phyloP scores from a whole-genome alignment of 768 basidiomycete genomes.

The Brasilioporus rufonigricans region DNA sequence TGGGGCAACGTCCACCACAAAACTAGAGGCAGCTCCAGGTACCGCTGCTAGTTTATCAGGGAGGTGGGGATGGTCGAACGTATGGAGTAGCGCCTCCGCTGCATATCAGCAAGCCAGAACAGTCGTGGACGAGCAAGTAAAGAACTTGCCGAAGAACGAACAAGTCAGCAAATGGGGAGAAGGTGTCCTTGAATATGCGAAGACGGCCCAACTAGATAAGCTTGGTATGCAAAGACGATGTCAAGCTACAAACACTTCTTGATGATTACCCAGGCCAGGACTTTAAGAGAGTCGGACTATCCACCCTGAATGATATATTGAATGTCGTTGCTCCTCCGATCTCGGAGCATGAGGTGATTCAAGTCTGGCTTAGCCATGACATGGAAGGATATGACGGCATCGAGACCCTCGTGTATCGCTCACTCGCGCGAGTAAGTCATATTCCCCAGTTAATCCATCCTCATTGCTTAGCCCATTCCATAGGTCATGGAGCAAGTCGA shows the following conservation, averaged over 20 bases:
- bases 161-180: slow-evolving; percentile 88
- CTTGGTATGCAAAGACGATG: slow-evolving; percentile 56
- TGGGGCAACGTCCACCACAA: slow-evolving; percentile 22
- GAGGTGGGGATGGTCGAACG: slow-evolving; percentile 80
- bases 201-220: slow-evolving; percentile 86
- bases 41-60: slow-evolving; percentile 24
- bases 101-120: slow-evolving; percentile 85
- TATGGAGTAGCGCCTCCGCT: slow-evolving; percentile 86
- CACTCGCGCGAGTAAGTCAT: slow-evolving; percentile 67
- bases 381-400: slow-evolving; percentile 97
- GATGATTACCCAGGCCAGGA: slow-evolving; percentile 65
- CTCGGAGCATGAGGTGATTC: slow-evolving; percentile 96
- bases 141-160: slow-evolving; percentile 80
- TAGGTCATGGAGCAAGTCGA: slow-evolving; percentile 94
- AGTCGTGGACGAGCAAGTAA: slow-evolving; percentile 92
- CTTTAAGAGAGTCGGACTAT: slow-evolving; percentile 82
- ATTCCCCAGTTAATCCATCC: neutral
- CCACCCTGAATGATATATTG: slow-evolving; percentile 86
- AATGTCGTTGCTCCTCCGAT: slow-evolving; percentile 98
- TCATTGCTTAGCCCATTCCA: slow-evolving; percentile 1
- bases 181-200: slow-evolving; percentile 83
- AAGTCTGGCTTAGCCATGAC: slow-evolving; percentile 93
- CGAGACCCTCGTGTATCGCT: slow-evolving; percentile 89
- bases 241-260: neutral
- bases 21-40: slow-evolving; percentile 16